phyloP scores from a whole-genome alignment of 495 filamentous ascomycete species.

The Lasiosphaeriaceae sp. region DNA sequence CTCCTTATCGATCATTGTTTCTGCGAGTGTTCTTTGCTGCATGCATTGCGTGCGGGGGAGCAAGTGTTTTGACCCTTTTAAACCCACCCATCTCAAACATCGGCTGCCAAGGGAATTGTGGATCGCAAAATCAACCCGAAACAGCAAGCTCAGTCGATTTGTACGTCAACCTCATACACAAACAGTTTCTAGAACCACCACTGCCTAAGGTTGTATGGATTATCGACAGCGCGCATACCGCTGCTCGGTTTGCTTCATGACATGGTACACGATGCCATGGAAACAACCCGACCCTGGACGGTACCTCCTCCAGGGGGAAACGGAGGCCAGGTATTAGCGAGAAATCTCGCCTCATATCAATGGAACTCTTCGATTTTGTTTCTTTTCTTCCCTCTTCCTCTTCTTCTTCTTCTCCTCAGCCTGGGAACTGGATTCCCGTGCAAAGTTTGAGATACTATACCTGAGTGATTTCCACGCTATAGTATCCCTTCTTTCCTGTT shows the following conservation, averaged over 20 bases:
- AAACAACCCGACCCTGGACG: no score
- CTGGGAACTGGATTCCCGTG: neutral
- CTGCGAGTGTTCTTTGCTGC: no score
- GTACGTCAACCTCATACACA: no score
- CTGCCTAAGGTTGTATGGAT: no score
- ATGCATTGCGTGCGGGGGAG: neutral
- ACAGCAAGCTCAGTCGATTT: neutral
- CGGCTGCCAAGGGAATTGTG: neutral
- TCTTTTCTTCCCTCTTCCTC: neutral
- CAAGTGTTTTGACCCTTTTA: neutral
- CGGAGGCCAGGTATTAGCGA: no score
- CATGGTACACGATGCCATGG: no score
- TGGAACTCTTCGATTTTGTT: neutral
- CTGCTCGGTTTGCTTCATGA: no score
- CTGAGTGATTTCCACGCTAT: neutral
- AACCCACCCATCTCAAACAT: neutral
- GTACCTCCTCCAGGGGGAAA: no score
- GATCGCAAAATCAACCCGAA: neutral
- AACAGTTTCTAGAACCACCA: no score
- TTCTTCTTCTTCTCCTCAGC: neutral
- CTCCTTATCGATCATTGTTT: no score
- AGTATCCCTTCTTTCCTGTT: slow-evolving; percentile 10
- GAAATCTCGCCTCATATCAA: neutral
- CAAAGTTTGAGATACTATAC: neutral
- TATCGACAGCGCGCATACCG: no score